Evolutionary conservation across 1,284 basidiomycete genomes (phyloP).

Genomic region (Flammula alnicola): DNA sequence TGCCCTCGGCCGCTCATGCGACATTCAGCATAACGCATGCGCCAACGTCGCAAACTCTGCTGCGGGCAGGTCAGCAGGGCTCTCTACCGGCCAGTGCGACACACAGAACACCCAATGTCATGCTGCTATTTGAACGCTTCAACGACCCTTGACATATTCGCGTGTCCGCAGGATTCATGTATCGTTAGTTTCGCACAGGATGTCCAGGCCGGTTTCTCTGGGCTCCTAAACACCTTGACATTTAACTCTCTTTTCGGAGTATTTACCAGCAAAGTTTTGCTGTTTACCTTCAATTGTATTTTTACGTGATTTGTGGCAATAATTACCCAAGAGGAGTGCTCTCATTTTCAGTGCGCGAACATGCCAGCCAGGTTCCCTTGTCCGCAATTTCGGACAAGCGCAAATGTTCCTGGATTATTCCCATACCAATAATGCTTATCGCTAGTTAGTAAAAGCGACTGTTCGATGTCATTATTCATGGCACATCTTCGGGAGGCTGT

Average conservation of each 20-base stretch:
- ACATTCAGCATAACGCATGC: constrained; percentile 62
- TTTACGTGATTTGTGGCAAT: constrained; percentile 25
- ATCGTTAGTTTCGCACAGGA: constrained; percentile 14
- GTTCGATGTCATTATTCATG: too few relatives aligned
- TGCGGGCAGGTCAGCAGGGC: constrained; percentile 33
- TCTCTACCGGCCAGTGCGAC: constrained; percentile 57
- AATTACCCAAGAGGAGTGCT: constrained; percentile 23
- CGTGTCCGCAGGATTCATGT: constrained; percentile 9
- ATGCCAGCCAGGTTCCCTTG: too few relatives aligned
- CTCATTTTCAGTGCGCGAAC: not conserved
- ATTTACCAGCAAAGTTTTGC: constrained; percentile 14
- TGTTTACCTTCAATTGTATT: constrained; percentile 24
- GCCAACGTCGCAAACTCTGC: constrained; percentile 50
- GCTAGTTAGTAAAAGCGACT: too few relatives aligned
- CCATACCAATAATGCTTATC: too few relatives aligned
- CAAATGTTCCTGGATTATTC: too few relatives aligned
- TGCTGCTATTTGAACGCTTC: constrained; percentile 29
- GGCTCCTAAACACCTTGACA: constrained; percentile 4
- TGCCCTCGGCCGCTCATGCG: constrained; percentile 62
- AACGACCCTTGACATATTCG: not conserved
- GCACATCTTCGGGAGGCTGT: too few relatives aligned
- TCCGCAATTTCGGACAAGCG: too few relatives aligned
- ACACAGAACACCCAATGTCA: constrained; percentile 51
- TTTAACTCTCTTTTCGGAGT: constrained; percentile 6
- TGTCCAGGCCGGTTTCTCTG: constrained; percentile 17